These are phyloP conservation scores for Fraxinus albicans DNA, from an alignment of 305 asterid genomes.

Conservation along the genomic window DNA sequence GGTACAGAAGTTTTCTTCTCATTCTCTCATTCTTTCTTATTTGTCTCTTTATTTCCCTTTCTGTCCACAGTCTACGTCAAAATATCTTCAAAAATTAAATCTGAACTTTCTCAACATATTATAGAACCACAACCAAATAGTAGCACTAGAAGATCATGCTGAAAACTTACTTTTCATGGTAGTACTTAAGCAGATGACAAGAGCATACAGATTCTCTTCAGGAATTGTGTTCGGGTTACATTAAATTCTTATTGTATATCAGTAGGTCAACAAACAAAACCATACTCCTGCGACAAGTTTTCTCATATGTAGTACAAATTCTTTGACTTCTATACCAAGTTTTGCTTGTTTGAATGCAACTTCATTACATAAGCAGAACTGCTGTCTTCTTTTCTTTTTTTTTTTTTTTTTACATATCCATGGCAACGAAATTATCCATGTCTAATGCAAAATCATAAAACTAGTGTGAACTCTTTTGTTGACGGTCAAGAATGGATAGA, in stretches of 20 bases:
- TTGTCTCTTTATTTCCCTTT: not conserved
- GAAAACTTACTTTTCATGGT: not conserved
- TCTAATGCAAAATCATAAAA: not conserved
- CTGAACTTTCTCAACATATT: not conserved
- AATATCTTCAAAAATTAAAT: not conserved
- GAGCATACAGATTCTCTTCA: not conserved
- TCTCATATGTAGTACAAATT: not conserved
- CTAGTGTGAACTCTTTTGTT: not conserved
- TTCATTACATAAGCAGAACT: not conserved
- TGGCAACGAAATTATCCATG: not conserved
- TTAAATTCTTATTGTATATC: not conserved
- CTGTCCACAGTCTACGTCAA: not conserved
- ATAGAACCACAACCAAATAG: not conserved
- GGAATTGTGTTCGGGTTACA: not conserved
- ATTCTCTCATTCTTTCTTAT: not conserved
- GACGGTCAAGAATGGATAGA: not conserved
- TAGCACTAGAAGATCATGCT: not conserved
- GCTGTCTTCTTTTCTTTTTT: not conserved
- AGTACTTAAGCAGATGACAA: not conserved
- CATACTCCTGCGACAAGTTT: constrained; percentile 1
- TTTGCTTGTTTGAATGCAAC: not conserved
- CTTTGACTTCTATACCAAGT: not conserved
- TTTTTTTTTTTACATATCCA: not conserved
- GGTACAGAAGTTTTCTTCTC: not conserved
- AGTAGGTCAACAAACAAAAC: not conserved